Conservation (phyloP, 352 stramenopile genomes). For the Phytophthora megakarya region DNA sequence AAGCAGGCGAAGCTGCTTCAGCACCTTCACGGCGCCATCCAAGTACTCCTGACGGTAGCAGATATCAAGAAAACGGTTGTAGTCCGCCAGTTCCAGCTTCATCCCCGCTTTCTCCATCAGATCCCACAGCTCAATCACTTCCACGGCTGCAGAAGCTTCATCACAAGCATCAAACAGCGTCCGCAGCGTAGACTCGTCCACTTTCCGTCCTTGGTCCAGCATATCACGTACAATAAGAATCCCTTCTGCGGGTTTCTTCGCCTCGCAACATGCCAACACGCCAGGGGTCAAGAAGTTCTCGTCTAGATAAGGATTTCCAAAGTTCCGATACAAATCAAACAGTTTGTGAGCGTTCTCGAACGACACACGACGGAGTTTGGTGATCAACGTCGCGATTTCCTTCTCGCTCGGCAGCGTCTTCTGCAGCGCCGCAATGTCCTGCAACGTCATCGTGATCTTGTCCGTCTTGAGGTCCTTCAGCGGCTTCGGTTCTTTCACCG, state of each 20-base stretch:
- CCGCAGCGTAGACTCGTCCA: slow-evolving; percentile 73
- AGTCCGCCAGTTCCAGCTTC: slow-evolving; percentile 58
- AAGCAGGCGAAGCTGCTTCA: slow-evolving; percentile 77
- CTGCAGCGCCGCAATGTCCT: slow-evolving; percentile 76
- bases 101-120: slow-evolving; percentile 72
- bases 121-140: slow-evolving; percentile 72
- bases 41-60: slow-evolving; percentile 81
- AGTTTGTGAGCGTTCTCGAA: slow-evolving; percentile 78
- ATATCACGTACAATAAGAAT: slow-evolving; percentile 84
- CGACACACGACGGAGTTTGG: slow-evolving; percentile 66
- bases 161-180: slow-evolving; percentile 78
- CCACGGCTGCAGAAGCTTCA: slow-evolving; percentile 60
- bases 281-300: slow-evolving; percentile 82
- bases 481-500: slow-evolving; percentile 26
- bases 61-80: slow-evolving; percentile 75
- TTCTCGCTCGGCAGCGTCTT: slow-evolving; percentile 74
- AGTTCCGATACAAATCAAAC: slow-evolving; percentile 88
- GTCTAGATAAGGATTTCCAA: slow-evolving; percentile 83
- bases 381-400: slow-evolving; percentile 64
- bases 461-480: slow-evolving; percentile 51
- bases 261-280: slow-evolving; percentile 79
- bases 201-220: slow-evolving; percentile 83
- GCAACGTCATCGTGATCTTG: slow-evolving; percentile 75
- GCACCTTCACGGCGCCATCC: slow-evolving; percentile 75
- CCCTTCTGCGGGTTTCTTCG: slow-evolving; percentile 72